phyloP scores from a whole-genome alignment of 805 yeast species.

The Clavispora carvajalis region DNA sequence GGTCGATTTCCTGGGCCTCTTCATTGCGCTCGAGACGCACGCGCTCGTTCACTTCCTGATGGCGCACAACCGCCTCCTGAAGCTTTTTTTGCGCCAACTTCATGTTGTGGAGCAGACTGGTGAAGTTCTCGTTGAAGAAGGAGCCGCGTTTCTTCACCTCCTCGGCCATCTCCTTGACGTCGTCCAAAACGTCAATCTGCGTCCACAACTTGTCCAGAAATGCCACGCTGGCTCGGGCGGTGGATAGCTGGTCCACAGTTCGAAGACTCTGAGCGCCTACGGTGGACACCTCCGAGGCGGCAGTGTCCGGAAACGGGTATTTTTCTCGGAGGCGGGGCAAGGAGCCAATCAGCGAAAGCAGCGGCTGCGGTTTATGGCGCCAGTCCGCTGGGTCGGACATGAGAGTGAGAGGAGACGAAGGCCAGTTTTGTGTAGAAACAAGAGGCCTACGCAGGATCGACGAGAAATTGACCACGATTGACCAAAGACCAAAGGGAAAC shows the following conservation, averaged over 20 bases:
- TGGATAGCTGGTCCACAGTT: conserved; percentile 45
- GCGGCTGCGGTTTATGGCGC: neutral
- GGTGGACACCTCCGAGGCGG: neutral
- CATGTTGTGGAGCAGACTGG: conserved; percentile 45
- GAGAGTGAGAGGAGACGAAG: no score
- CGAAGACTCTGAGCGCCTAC: conserved; percentile 17
- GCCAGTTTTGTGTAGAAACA: no score
- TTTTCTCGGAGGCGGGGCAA: neutral
- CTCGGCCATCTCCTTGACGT: conserved; percentile 57
- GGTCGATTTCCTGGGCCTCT: conserved; percentile 7
- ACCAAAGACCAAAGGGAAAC: no score
- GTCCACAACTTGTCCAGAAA: conserved; percentile 80
- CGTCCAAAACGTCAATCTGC: conserved; percentile 80
- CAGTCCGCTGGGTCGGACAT: neutral
- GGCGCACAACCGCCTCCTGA: conserved; percentile 29
- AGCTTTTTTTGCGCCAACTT: conserved; percentile 49
- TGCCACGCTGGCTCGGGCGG: conserved; percentile 55
- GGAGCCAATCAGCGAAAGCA: neutral
- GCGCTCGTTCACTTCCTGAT: conserved; percentile 15
- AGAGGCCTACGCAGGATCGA: no score
- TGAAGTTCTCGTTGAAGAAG: conserved; percentile 50
- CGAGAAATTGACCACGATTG: no score
- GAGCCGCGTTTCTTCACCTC: conserved; percentile 39
- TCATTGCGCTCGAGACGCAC: conserved; percentile 13
- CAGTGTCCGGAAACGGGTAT: neutral